Conservation (phyloP, 1,284 basidiomycete genomes). For the Takashimella koratensis region DNA sequence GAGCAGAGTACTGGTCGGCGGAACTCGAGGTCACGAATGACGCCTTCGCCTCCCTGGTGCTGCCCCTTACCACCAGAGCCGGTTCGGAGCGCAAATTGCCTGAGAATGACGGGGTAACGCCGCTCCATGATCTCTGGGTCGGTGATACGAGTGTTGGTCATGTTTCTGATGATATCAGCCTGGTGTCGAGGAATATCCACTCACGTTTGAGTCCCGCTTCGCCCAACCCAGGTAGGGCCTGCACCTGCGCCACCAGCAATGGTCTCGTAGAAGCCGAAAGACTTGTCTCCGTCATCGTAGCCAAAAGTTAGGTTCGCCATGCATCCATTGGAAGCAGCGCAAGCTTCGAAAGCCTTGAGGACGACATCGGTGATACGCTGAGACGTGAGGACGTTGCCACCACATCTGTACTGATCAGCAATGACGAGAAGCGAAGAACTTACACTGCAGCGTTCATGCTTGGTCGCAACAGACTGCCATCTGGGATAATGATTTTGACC, state of each 20-base stretch:
- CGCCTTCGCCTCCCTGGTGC: constrained; percentile 82
- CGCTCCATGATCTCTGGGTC: constrained; percentile 58
- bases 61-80: constrained; percentile 74
- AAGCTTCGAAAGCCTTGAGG: constrained; percentile 85
- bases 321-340: constrained; percentile 81
- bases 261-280: constrained; percentile 28
- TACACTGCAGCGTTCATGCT: constrained; percentile 81
- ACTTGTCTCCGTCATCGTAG: constrained; percentile 5
- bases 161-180: constrained; percentile 61
- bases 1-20: constrained; percentile 79
- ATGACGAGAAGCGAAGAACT: too few species aligned
- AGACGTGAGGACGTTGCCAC: constrained; percentile 66
- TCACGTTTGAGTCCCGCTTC: constrained; percentile 55
- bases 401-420: too few species aligned
- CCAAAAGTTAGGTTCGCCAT: too few species aligned
- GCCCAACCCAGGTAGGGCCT: constrained; percentile 85
- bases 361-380: constrained; percentile 95
- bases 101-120: constrained; percentile 75
- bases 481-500: constrained; percentile 69
- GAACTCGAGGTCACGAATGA: constrained; percentile 83
- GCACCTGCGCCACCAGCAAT: constrained; percentile 89
- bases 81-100: constrained; percentile 71
- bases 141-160: constrained; percentile 90
- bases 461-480: constrained; percentile 73
- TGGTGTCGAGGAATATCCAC: constrained; percentile 11